These are phyloP conservation scores for Cyclocybe cylindracea DNA, from an alignment of 768 basidiomycete genomes.

Conservation along the genomic window DNA sequence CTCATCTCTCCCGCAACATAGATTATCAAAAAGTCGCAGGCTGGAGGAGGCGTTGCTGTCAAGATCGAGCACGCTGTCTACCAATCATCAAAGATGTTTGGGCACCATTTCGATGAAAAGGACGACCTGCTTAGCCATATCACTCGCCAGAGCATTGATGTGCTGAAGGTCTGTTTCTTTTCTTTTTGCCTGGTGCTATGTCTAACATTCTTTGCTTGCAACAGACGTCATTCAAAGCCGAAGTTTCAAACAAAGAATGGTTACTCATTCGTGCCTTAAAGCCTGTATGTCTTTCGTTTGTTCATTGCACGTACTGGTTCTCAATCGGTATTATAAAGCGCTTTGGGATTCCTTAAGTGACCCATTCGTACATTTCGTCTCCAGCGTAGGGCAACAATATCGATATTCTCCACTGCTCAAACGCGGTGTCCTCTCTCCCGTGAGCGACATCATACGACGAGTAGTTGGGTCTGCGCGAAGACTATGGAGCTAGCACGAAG, in stretches of 20 bases:
- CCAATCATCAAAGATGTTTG: constrained; percentile 93
- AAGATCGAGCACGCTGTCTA: constrained; percentile 99
- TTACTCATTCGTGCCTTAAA: constrained; percentile 87
- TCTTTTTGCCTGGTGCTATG: background rate
- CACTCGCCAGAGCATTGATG: constrained; percentile 91
- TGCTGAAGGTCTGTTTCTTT: constrained; percentile 71
- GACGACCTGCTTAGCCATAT: constrained; percentile 92
- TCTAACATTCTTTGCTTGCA: constrained; percentile 7
- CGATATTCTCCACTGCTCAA: too few relatives aligned
- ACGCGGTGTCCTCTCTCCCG: too few relatives aligned
- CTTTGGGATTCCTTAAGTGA: constrained; percentile 34
- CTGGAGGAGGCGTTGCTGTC: constrained; percentile 95
- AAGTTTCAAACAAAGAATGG: constrained; percentile 93
- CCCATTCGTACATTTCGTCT: too few relatives aligned
- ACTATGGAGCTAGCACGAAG: too few relatives aligned
- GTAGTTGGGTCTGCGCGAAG: too few relatives aligned
- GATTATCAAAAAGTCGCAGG: constrained; percentile 91
- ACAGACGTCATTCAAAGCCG: constrained; percentile 82
- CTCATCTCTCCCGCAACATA: constrained; percentile 27
- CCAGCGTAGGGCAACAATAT: too few relatives aligned
- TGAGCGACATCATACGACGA: too few relatives aligned
- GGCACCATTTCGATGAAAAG: constrained; percentile 94
- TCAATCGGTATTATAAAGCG: constrained; percentile 21
- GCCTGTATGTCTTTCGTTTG: constrained; percentile 48
- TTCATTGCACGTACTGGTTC: background rate